Evolutionary conservation across 2,329 filamentous ascomycete genomes (phyloP).

Genomic region (Arthrocladium fulminans): DNA sequence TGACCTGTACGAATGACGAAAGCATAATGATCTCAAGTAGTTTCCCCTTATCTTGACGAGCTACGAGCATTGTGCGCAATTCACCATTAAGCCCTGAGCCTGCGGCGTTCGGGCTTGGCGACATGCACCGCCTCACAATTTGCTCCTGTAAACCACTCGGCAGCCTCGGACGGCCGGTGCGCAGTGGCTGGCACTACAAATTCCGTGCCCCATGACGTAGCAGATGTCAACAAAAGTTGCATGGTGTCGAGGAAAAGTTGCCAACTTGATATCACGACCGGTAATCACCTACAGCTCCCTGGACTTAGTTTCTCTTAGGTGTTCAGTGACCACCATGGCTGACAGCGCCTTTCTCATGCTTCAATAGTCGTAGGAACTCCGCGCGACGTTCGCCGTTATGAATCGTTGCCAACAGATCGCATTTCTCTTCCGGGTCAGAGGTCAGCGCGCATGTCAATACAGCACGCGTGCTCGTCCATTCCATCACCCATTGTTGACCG

Average conservation of each 20-base stretch:
- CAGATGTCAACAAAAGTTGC: not conserved
- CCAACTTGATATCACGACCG: not conserved
- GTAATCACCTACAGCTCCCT: not conserved
- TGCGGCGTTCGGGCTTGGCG: too few species aligned
- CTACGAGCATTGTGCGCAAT: too few species aligned
- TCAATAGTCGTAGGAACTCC: not conserved
- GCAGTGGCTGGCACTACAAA: not conserved
- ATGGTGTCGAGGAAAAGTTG: not conserved
- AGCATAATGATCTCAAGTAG: not conserved
- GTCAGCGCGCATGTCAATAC: conserved; percentile 1
- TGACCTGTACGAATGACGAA: conserved; percentile 1
- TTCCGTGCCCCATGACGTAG: not conserved
- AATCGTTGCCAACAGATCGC: not conserved
- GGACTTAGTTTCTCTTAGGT: not conserved
- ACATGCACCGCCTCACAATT: too few species aligned
- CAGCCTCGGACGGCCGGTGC: not conserved
- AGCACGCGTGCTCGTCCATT: not conserved
- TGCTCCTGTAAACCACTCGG: too few species aligned
- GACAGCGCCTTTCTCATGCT: not conserved
- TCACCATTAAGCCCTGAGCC: too few species aligned
- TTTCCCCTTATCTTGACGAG: too few species aligned
- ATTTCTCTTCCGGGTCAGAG: not conserved
- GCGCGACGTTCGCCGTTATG: not conserved
- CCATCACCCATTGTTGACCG: not conserved
- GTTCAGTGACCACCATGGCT: not conserved